Conservation (phyloP, 768 basidiomycete species). For the Amanita muscaria region DNA sequence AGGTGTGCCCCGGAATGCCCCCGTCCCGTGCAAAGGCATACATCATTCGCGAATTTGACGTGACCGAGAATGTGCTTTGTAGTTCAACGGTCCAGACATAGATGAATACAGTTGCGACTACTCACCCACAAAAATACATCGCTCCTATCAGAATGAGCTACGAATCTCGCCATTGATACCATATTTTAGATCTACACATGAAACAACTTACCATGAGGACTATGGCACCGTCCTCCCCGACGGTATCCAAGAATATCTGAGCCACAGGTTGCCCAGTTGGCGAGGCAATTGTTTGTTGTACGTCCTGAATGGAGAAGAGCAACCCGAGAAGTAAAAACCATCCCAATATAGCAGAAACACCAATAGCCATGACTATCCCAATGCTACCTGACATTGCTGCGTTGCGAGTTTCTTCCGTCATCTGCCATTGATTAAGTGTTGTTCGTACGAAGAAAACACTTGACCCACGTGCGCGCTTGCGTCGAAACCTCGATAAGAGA, state of each 20-base stretch:
- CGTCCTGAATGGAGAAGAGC: slow-evolving; percentile 71
- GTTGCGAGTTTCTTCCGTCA: slow-evolving; percentile 73
- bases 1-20: slow-evolving; percentile 57
- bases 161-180: not conserved
- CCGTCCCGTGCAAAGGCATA: slow-evolving; percentile 75
- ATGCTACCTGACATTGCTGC: slow-evolving; percentile 59
- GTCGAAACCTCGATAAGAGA: slow-evolving; percentile 46
- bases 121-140: slow-evolving; percentile 68
- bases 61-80: slow-evolving; percentile 62
- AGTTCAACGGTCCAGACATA: not conserved
- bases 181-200: not conserved
- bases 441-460: not conserved
- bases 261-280: slow-evolving; percentile 62
- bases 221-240: slow-evolving; percentile 66
- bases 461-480: slow-evolving; percentile 57
- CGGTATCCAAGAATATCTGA: slow-evolving; percentile 72
- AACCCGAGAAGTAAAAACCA: slow-evolving; percentile 69
- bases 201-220: slow-evolving; percentile 52
- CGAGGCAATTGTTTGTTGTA: slow-evolving; percentile 43
- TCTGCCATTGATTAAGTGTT: slow-evolving; percentile 25
- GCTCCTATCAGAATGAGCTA: slow-evolving; percentile 60
- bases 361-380: slow-evolving; percentile 64
- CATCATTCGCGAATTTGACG: slow-evolving; percentile 78
- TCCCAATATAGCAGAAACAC: slow-evolving; percentile 62
- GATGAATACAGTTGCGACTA: not conserved